Evolutionary conservation across 2,329 filamentous ascomycete species (phyloP).

Genomic region (Ustulina deusta): DNA sequence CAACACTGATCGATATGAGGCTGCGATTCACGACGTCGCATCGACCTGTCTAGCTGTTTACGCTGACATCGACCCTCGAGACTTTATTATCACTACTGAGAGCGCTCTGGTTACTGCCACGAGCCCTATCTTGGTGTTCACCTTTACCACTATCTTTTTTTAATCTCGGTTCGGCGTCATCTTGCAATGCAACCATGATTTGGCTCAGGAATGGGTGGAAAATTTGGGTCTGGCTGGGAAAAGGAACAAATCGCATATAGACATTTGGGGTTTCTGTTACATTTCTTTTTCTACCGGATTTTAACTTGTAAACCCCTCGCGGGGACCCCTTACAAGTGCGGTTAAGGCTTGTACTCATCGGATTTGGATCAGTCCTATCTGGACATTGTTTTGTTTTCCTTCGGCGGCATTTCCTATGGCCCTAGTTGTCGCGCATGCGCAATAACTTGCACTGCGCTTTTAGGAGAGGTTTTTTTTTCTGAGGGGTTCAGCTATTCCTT

Average conservation of each 20-base stretch:
- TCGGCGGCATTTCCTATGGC: slow-evolving; percentile 45
- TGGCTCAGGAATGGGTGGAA: slow-evolving; percentile 48
- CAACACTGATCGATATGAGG: not conserved
- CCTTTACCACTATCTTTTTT: slow-evolving; percentile 39
- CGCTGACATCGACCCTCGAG: not conserved
- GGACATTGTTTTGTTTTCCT: slow-evolving; percentile 43
- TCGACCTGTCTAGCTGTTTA: not conserved
- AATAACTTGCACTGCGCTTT: slow-evolving; percentile 36
- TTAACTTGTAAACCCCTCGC: slow-evolving; percentile 41
- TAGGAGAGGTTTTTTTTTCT: slow-evolving; percentile 35
- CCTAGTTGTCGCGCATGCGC: slow-evolving; percentile 33
- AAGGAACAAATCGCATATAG: slow-evolving; percentile 53
- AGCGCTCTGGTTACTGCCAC: not conserved
- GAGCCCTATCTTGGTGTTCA: slow-evolving; percentile 4
- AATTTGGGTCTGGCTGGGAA: slow-evolving; percentile 49
- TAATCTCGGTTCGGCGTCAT: slow-evolving; percentile 47
- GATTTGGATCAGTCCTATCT: slow-evolving; percentile 44
- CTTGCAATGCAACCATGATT: slow-evolving; percentile 39
- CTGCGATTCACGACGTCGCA: not conserved
- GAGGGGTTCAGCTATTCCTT: slow-evolving; percentile 47
- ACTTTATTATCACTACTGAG: not conserved
- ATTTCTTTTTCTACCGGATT: slow-evolving; percentile 45
- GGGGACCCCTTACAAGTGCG: slow-evolving; percentile 41
- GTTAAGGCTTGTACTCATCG: slow-evolving; percentile 49
- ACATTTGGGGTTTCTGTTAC: slow-evolving; percentile 45